Evolutionary conservation across 805 yeast genomes (phyloP), one percentile per base, ranked within the genome.

Genomic region (Metahyphopichia silvanorum): DNA sequence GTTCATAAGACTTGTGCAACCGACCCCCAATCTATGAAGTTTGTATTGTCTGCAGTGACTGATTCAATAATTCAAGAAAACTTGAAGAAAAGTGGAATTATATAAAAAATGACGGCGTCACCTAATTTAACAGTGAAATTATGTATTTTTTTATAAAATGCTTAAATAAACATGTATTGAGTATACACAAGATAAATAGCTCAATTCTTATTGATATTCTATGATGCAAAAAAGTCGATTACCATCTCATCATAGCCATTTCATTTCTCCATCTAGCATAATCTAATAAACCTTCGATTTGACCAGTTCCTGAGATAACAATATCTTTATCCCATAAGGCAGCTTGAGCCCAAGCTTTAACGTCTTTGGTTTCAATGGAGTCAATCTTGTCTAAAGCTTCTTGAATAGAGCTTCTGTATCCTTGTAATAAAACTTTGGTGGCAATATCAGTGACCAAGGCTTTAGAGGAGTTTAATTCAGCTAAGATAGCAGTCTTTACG

Each of bases 1-100:
- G 83, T 86, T 15, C 96, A 88, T 61, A 67, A 88, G 43, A 93
- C 98, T 1, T 88, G 97, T 62, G 98, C 98, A 0, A 93, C 98
- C 0, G 98, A 93, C 55, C 77, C 94, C 0, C 69, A 76, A 34
- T 76, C 88, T 18, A 93, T 93, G 96, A 74, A 76, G 50, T 91
- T 89, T 51, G 96, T 93, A 12, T 69, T 93, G 35, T 76, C 85
- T 4, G 96, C 98, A 0, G 96, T 88, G 6, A 87, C 97, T 1
- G 98, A 93, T 61, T 71, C 87, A 76, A 76, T 93, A 29, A 76
- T 91, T 19, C 91, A 85, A 53, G 84, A 84, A 48, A 89, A 85
- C 52, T 60, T 91, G 55, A 77, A 80, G 57, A 76, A 74, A 49
- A 80, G 87, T 51, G 96, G 96, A 4, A 63, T 87, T 29, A 70